Conservation (phyloP, 73 alveolate species). For the Blepharisma stoltei region DNA sequence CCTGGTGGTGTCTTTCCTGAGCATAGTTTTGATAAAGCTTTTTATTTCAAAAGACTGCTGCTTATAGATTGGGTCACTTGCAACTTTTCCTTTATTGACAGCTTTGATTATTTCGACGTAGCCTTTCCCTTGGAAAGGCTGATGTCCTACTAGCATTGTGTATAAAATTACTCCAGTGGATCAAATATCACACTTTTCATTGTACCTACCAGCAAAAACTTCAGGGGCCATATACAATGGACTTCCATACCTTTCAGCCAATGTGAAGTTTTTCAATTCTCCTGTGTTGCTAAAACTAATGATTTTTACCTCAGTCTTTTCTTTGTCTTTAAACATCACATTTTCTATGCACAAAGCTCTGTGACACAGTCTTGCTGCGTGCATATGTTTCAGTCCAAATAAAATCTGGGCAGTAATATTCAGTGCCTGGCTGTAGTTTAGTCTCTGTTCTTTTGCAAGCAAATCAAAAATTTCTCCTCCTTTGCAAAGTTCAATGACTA, state of each 20-base stretch:
- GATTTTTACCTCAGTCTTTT: neutral
- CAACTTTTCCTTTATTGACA: too few relatives aligned
- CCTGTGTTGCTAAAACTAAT: neutral
- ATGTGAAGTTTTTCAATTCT: neutral
- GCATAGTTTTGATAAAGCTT: too few relatives aligned
- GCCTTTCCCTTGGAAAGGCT: conserved; percentile 50
- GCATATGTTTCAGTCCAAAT: neutral
- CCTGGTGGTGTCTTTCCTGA: too few relatives aligned
- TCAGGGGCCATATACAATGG: conserved; percentile 57
- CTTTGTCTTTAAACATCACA: neutral
- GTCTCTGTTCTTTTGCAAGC: neutral
- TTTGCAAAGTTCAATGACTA: conserved; percentile 9
- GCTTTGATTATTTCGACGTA: conserved; percentile 6
- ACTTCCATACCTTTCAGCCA: neutral
- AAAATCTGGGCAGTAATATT: neutral
- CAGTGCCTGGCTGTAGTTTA: neutral
- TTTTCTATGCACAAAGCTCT: neutral
- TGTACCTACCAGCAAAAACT: conserved; percentile 32
- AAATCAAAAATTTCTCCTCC: conserved; percentile 30
- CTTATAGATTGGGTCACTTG: too few relatives aligned
- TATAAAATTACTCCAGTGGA: conserved; percentile 45
- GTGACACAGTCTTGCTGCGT: neutral
- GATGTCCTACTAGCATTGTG: conserved; percentile 35
- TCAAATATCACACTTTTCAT: conserved; percentile 41
- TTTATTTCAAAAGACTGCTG: too few relatives aligned